Evolutionary conservation across 2,329 filamentous ascomycete species (phyloP), one percentile per base, ranked within the genome.

Genomic region (Fusarium odoratissimum): DNA sequence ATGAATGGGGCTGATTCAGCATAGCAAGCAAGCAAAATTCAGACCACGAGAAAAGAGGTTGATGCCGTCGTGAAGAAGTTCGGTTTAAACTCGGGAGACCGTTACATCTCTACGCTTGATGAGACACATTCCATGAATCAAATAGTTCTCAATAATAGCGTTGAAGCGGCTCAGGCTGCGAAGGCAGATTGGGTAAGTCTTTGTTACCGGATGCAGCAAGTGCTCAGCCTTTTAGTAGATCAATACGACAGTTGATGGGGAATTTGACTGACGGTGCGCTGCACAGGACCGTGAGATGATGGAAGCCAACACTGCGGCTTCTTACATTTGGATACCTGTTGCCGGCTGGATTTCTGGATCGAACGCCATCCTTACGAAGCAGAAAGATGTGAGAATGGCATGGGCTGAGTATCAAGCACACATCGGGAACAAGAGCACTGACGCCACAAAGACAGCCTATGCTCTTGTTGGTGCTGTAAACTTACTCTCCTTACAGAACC

Each of bases 321-420:
- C 11, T 11, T 25, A 14, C 2, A 25, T 51, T 0, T 35, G 8
- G 8, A 14, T 35, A 0, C 6, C 46, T 0, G 12, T 51, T 14
- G 6, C 16, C 1, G n/a, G 30, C 4, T 35, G n/a, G 11, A 10
- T 49, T 0, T 4, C 16, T 3, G 16, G 6, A 5, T 49, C 11
- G 4, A 49, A 7, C 8, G 11, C 16, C 8, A 23, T 49, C 4
- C 3, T 23, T 3, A 0, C 2, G 0, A 6, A 23, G 30, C 11
- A 49, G n/a, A 33, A 1, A 0, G 5, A 14, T 2, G 2, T 19
- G 0, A 16, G 16, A 23, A 6, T 51, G n/a, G 6, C 3, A 8
- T 51, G n/a, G 16, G 6, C 16, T 4, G 0, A 25, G 8, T 14
- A 14, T 16, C 4, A 25, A 25, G n/a, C 5, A 14, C 46, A 51